These are phyloP conservation scores for Stephania japonica DNA, from an alignment of 164 flowering plant species.

Conservation along the genomic window DNA sequence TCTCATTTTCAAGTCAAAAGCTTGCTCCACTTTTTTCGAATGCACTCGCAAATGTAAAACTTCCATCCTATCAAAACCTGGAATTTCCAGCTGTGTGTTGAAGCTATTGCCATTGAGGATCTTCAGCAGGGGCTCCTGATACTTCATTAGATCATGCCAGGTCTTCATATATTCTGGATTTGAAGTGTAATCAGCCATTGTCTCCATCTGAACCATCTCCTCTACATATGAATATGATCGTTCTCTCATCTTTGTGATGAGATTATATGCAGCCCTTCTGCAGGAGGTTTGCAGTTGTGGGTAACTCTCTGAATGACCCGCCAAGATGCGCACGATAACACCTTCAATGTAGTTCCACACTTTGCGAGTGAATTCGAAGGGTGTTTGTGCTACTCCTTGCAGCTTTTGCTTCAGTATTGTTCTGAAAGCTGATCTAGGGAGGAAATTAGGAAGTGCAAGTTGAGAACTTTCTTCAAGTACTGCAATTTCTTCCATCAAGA, in stretches of 20 bases:
- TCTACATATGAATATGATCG: not conserved
- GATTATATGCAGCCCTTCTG: constrained; percentile 6
- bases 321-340: not conserved
- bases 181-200: not conserved
- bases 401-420: not conserved
- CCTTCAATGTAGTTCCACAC: constrained; percentile 8
- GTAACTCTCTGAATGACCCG: not conserved
- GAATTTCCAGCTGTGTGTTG: too few species aligned
- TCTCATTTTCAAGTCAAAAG: constrained; percentile 8
- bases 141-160: not conserved
- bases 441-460: constrained; percentile 2
- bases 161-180: constrained; percentile 5
- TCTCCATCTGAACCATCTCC: constrained; percentile 9
- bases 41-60: not conserved
- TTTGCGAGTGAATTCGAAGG: not conserved
- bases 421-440: not conserved
- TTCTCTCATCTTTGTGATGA: constrained; percentile 1
- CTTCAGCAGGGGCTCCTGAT: not conserved
- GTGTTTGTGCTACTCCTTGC: not conserved
- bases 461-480: not conserved
- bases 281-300: not conserved
- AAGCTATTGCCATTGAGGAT: not conserved
- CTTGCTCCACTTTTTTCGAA: not conserved
- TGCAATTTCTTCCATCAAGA: constrained; percentile 2
- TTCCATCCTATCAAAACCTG: not conserved